Percentiles rank a stretch among this genome's conserved stretches.
Conservation (phyloP, 1,284 basidiomycete species). For the Malassezia obtusa region DNA sequence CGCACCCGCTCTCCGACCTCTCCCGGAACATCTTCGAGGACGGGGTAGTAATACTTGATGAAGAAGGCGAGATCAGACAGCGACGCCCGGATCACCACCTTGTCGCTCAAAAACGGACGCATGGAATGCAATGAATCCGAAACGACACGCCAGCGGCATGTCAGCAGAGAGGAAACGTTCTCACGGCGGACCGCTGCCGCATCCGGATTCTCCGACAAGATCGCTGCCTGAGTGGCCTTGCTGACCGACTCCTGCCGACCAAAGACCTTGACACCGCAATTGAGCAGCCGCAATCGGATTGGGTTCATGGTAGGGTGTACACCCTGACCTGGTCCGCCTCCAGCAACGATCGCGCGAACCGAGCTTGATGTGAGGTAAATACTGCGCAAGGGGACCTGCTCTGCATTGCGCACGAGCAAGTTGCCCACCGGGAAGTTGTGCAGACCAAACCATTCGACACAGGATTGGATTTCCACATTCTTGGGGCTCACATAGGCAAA, state of each 20-base stretch:
- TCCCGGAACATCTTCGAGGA: constrained; percentile 30
- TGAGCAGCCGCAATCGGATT: constrained; percentile 71
- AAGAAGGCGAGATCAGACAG: constrained; percentile 60
- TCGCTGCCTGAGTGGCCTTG: constrained; percentile 24
- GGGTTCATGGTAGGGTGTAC: constrained; percentile 54
- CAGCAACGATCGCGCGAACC: constrained; percentile 61
- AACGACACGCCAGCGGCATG: constrained; percentile 62
- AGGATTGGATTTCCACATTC: constrained; percentile 29
- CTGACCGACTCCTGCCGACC: constrained; percentile 54
- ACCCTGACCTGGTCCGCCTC: constrained; percentile 55
- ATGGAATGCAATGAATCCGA: constrained; percentile 75
- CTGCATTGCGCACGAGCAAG: constrained; percentile 76
- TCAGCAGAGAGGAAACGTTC: constrained; percentile 46
- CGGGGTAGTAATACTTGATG: constrained; percentile 40
- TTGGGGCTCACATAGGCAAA: constrained; percentile 31
- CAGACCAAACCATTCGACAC: constrained; percentile 65
- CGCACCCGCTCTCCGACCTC: constrained; percentile 25
- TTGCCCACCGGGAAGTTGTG: constrained; percentile 67
- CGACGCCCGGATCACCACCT: constrained; percentile 58
- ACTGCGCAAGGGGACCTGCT: constrained; percentile 65
- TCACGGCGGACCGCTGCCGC: constrained; percentile 6
- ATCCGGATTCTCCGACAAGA: background rate
- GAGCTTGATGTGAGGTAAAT: constrained; percentile 81
- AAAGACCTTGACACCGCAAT: constrained; percentile 74
- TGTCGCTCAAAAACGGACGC: constrained; percentile 64